Conservation (phyloP, 2,329 filamentous ascomycete genomes). For the Alternaria triticimaculans region DNA sequence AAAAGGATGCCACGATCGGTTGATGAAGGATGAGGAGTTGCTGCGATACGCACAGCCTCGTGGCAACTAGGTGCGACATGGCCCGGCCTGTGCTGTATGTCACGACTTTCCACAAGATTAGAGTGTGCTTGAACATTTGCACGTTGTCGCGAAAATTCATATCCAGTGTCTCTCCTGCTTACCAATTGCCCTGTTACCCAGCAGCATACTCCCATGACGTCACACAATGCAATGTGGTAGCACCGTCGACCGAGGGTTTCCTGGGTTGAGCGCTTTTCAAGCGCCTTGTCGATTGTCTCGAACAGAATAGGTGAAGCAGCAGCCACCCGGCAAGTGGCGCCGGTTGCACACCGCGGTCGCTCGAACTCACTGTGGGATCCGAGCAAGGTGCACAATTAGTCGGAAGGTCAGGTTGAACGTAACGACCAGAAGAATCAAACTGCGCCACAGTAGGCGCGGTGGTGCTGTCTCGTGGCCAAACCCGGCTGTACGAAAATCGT, state of each 20-base stretch:
- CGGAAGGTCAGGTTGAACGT: not conserved
- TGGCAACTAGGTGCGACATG: not conserved
- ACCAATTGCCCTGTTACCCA: not conserved
- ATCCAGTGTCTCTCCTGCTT: not conserved
- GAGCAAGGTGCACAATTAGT: not conserved
- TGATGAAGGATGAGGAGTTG: slow-evolving; percentile 23
- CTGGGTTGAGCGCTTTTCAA: not conserved
- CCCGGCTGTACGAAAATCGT: not conserved
- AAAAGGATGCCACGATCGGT: slow-evolving; percentile 6
- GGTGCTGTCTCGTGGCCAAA: not conserved
- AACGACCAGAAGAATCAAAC: not conserved
- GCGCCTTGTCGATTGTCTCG: not conserved
- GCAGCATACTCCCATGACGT: not conserved
- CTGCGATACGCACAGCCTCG: not conserved
- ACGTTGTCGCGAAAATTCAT: not conserved
- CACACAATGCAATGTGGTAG: not conserved
- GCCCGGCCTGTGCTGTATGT: not conserved
- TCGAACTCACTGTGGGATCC: not conserved
- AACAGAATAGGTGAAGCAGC: not conserved
- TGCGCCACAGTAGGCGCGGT: not conserved
- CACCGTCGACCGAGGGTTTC: not conserved
- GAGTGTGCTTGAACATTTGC: not conserved
- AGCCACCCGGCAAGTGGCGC: not conserved
- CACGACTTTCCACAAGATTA: not conserved
- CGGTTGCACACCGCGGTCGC: not conserved